phyloP scores from a whole-genome alignment of 495 filamentous ascomycete genomes.

The Penicillium desertorum region DNA sequence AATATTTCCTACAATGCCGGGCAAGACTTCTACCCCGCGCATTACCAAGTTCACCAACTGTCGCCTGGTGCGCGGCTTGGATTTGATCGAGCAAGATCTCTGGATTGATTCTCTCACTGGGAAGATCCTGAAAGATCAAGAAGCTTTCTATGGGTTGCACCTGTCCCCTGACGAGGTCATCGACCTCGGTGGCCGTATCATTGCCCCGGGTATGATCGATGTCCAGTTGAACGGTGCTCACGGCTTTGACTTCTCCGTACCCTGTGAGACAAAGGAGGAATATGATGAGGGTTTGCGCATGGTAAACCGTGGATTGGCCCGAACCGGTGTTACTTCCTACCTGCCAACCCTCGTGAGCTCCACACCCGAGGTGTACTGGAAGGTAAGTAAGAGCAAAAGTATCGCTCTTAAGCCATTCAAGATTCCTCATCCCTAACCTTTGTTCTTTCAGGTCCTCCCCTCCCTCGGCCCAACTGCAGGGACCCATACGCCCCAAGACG shows the following conservation, averaged over 20 bases:
- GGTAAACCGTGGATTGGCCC: slow-evolving; percentile 65
- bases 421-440: neutral
- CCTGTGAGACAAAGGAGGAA: slow-evolving; percentile 57
- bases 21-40: slow-evolving; percentile 41
- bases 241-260: slow-evolving; percentile 82
- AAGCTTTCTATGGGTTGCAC: slow-evolving; percentile 70
- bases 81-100: slow-evolving; percentile 68
- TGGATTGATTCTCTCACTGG: slow-evolving; percentile 76
- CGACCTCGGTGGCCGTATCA: slow-evolving; percentile 73
- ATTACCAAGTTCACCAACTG: slow-evolving; percentile 87
- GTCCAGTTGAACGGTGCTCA: slow-evolving; percentile 83
- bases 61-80: slow-evolving; percentile 60
- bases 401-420: neutral
- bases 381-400: slow-evolving; percentile 31
- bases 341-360: slow-evolving; percentile 73
- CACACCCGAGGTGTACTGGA: slow-evolving; percentile 65
- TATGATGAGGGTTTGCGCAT: slow-evolving; percentile 66
- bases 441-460: slow-evolving; percentile 58
- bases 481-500: slow-evolving; percentile 48
- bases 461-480: slow-evolving; percentile 67
- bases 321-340: slow-evolving; percentile 82
- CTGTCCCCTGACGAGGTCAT: slow-evolving; percentile 53
- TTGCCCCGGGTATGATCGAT: slow-evolving; percentile 81
- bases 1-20: slow-evolving; percentile 32
- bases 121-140: slow-evolving; percentile 72